Base-by-base conservation (phyloP, 2,329 filamentous ascomycete genomes). In the Calonectria montana region DNA sequence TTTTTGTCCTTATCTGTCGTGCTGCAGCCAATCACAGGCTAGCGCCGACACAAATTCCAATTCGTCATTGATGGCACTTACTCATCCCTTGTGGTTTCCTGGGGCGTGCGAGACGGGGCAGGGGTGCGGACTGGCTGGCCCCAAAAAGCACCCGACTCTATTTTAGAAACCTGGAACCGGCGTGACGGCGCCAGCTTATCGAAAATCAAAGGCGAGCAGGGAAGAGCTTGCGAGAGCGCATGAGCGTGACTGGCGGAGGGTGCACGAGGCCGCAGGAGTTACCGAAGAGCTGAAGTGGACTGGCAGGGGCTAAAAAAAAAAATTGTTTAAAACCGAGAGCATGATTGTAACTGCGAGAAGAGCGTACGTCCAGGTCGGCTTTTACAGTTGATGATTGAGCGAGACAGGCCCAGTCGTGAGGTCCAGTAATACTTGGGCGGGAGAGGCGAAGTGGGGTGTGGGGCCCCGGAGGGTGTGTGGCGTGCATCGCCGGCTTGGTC, bases 1-100 rank as follows among this genome's bases (percentile, higher is more conserved):
- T 72, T 68, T 71, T 72, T 59, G 23, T 65, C 70, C 77, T 78
- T 78, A 77, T 79, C 77, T 75, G 61, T 27, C 72, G 66, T 43
- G 18, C 23, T 31, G 43, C 27, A 21, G 31, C 77, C 77, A 78
- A 78, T 78, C 76, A 78, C 23, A 41, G 16, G n/a, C 27, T 5
- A 8, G 25, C 43, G n/a, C 43, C 21, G 21, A 47, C 43, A 47
- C 43, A 47, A 47, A 47, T 47, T 47, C 43, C 43, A 47, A 47
- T 47, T 47, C 43, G 43, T 47, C 43, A 47, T 47, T 23, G 23
- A 47, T 47, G 43, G 8, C 43, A 47, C 43, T 47, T 47, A 47
- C 43, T 47, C 53, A 37, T 59, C 53, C 53, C 53, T 39, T 39
- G 53, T 29, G 37, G 31, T 35, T 35, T 50, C 15, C 25, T n/a